Conservation (phyloP, 495 filamentous ascomycete genomes). For the Pseudotulostoma volvatum region DNA sequence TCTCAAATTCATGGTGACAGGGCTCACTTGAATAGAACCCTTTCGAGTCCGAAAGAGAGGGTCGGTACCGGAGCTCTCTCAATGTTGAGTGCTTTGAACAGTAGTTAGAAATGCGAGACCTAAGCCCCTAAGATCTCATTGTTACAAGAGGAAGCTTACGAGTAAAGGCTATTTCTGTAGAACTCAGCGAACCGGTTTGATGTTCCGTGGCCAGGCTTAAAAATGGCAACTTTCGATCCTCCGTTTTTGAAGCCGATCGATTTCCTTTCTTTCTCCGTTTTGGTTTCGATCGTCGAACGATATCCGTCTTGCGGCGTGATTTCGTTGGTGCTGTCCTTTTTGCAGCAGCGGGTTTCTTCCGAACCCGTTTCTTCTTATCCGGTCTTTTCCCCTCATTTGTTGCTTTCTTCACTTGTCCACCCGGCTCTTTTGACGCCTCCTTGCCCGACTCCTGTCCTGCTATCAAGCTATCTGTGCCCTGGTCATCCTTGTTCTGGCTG, state of each 20-base stretch:
- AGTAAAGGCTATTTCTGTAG: neutral
- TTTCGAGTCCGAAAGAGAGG: conserved; percentile 65
- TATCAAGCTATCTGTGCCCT: too few relatives aligned
- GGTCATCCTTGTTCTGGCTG: too few relatives aligned
- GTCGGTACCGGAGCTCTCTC: conserved; percentile 45
- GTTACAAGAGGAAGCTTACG: neutral
- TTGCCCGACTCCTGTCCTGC: too few relatives aligned
- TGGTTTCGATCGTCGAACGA: too few relatives aligned
- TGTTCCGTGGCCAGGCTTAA: neutral
- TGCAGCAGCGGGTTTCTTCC: too few relatives aligned
- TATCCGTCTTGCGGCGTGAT: too few relatives aligned
- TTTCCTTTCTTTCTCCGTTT: neutral
- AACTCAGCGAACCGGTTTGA: neutral
- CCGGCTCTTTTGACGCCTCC: too few relatives aligned
- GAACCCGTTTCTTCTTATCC: too few relatives aligned
- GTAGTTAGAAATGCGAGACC: neutral
- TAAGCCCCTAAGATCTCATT: neutral
- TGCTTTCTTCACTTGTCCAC: too few relatives aligned
- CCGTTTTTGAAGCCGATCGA: neutral
- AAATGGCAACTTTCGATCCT: neutral
- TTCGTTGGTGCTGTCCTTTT: too few relatives aligned
- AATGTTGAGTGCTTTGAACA: conserved; percentile 30
- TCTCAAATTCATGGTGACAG: neutral
- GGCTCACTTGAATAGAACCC: conserved; percentile 76
- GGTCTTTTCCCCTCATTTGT: too few relatives aligned